These are phyloP conservation scores for Fusarium camptoceras DNA, from an alignment of 2,329 filamentous ascomycete genomes.

Conservation along the genomic window DNA sequence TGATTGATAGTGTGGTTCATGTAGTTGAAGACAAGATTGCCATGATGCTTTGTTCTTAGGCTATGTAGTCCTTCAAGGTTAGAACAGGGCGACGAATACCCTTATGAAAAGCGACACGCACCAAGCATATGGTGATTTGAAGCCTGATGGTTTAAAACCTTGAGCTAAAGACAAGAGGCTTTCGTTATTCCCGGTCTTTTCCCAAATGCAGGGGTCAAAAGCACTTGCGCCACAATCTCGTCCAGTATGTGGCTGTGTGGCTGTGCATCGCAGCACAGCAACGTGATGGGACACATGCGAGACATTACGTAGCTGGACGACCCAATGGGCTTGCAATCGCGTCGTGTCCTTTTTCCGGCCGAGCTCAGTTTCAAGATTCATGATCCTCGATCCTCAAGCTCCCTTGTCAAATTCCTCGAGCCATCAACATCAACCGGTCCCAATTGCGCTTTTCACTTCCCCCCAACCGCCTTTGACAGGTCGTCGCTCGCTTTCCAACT, in stretches of 20 bases:
- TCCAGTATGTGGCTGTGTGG: constrained; percentile 19
- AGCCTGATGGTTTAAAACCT: not conserved
- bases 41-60: not conserved
- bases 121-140: not conserved
- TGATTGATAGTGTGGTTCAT: not conserved
- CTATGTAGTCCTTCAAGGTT: not conserved
- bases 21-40: not conserved
- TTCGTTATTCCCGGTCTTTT: not conserved
- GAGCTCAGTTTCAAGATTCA: constrained; percentile 41
- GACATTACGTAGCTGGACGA: constrained; percentile 40
- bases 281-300: constrained; percentile 20
- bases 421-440: constrained; percentile 27
- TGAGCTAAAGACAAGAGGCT: not conserved
- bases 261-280: not conserved
- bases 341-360: constrained; percentile 49
- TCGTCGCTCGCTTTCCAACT: constrained; percentile 32
- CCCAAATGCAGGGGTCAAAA: not conserved
- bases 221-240: constrained; percentile 4
- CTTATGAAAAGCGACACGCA: not conserved
- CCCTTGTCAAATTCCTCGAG: constrained; percentile 37
- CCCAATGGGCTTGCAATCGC: constrained; percentile 49
- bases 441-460: constrained; percentile 33
- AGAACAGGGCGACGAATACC: not conserved
- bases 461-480: constrained; percentile 14
- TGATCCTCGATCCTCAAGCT: constrained; percentile 41